Conservation (phyloP, 805 yeast species). For the Kodamaea leandrae region DNA sequence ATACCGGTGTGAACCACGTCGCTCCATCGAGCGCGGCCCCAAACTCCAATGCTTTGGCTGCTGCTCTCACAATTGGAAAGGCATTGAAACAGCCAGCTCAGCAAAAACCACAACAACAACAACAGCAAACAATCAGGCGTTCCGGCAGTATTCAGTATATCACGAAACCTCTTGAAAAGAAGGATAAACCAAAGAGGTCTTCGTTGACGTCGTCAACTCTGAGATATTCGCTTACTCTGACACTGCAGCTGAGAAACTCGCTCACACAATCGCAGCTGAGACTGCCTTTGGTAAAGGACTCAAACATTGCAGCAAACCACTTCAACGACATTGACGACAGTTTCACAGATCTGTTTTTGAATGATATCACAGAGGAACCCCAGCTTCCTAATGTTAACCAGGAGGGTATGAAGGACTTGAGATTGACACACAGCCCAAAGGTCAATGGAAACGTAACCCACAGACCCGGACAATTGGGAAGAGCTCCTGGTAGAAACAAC, state of each 20-base stretch:
- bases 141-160: slow-evolving; percentile 16
- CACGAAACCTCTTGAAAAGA: slow-evolving; percentile 12
- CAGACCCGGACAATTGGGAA: too few relatives aligned
- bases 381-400: slow-evolving; percentile 27
- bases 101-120: slow-evolving; percentile 8
- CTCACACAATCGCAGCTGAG: slow-evolving; percentile 7
- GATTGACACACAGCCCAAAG: slow-evolving; percentile 21
- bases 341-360: slow-evolving; percentile 30
- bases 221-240: slow-evolving; percentile 1
- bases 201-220: neutral
- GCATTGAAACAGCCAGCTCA: slow-evolving; percentile 18
- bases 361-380: slow-evolving; percentile 30
- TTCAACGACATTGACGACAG: slow-evolving; percentile 27
- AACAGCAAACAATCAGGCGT: slow-evolving; percentile 5
- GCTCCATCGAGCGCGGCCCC: slow-evolving; percentile 36
- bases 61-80: slow-evolving; percentile 44
- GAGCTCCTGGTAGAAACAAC: neutral
- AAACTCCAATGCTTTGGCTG: slow-evolving; percentile 40
- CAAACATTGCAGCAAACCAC: slow-evolving; percentile 7
- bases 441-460: slow-evolving; percentile 1
- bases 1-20: slow-evolving; percentile 42
- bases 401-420: slow-evolving; percentile 34
- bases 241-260: neutral
- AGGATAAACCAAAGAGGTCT: slow-evolving; percentile 1
- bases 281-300: slow-evolving; percentile 9